These are phyloP conservation scores for Coprinellus aureogranulatus DNA, from an alignment of 768 basidiomycete genomes.

Conservation along the genomic window DNA sequence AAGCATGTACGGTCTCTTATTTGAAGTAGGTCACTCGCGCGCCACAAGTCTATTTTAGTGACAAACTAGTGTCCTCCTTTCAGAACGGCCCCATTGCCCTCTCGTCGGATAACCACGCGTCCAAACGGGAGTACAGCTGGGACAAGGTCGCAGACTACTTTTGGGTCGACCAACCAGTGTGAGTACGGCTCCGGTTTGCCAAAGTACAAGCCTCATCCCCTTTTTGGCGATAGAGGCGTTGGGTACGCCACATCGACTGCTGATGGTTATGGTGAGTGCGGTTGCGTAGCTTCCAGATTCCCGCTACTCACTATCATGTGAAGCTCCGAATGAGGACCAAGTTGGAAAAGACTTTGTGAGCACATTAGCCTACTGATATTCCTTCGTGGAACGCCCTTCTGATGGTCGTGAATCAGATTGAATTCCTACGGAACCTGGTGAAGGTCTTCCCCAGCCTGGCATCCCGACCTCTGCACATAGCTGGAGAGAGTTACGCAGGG, in stretches of 20 bases:
- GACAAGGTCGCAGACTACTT: slow-evolving; percentile 60
- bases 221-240: slow-evolving; percentile 33
- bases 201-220: background rate
- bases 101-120: slow-evolving; percentile 45
- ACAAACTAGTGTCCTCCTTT: background rate
- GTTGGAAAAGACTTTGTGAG: slow-evolving; percentile 57
- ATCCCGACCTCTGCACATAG: slow-evolving; percentile 63
- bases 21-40: slow-evolving; percentile 48
- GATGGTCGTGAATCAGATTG: slow-evolving; percentile 45
- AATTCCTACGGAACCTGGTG: slow-evolving; percentile 68
- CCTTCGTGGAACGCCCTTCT: background rate
- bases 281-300: slow-evolving; percentile 1
- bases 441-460: slow-evolving; percentile 71
- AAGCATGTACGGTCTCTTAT: slow-evolving; percentile 60
- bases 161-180: slow-evolving; percentile 77
- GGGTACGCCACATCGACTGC: slow-evolving; percentile 67
- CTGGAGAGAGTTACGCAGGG: slow-evolving; percentile 77
- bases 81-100: slow-evolving; percentile 73
- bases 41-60: background rate
- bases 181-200: slow-evolving; percentile 10
- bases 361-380: background rate
- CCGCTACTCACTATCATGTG: background rate
- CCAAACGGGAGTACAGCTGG: slow-evolving; percentile 57
- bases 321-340: slow-evolving; percentile 63
- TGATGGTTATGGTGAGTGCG: slow-evolving; percentile 53